Evolutionary conservation across 208 protist species (phyloP).

Genomic region (Porcisia hertigi): DNA sequence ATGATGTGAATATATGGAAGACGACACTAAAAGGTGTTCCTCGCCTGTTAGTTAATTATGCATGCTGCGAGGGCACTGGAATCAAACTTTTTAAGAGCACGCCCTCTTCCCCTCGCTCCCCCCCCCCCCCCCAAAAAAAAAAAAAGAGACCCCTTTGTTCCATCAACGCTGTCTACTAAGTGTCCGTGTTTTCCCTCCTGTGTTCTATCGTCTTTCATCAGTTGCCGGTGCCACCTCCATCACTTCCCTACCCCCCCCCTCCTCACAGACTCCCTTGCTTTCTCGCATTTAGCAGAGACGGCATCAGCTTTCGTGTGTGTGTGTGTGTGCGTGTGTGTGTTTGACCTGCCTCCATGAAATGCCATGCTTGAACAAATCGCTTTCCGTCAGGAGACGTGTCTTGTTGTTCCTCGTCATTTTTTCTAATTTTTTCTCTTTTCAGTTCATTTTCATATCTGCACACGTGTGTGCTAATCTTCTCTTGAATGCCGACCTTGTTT

Average conservation of each 20-base stretch:
- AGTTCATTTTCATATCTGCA: not conserved
- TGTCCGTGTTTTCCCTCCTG: not conserved
- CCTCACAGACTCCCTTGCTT: not conserved
- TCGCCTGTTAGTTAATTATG: no score
- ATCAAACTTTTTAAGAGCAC: not conserved
- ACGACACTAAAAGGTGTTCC: not conserved
- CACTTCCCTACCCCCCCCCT: not conserved
- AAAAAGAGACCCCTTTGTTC: no score
- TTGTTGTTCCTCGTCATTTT: constrained; percentile 6
- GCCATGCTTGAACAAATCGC: not conserved
- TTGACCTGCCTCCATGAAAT: not conserved
- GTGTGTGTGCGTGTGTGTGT: not conserved
- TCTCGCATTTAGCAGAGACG: not conserved
- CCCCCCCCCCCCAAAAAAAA: no score
- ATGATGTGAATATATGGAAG: not conserved
- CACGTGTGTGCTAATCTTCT: not conserved
- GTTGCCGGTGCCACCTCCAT: not conserved
- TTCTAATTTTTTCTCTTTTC: constrained; percentile 7
- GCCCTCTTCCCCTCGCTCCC: not conserved
- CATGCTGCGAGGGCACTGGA: not conserved
- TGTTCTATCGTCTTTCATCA: not conserved
- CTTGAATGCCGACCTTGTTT: constrained; percentile 5
- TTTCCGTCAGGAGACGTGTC: not conserved
- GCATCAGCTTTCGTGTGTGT: not conserved
- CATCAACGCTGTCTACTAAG: no score